Evolutionary conservation across 1,284 basidiomycete species (phyloP).

Genomic region (Malassezia pachydermatis): DNA sequence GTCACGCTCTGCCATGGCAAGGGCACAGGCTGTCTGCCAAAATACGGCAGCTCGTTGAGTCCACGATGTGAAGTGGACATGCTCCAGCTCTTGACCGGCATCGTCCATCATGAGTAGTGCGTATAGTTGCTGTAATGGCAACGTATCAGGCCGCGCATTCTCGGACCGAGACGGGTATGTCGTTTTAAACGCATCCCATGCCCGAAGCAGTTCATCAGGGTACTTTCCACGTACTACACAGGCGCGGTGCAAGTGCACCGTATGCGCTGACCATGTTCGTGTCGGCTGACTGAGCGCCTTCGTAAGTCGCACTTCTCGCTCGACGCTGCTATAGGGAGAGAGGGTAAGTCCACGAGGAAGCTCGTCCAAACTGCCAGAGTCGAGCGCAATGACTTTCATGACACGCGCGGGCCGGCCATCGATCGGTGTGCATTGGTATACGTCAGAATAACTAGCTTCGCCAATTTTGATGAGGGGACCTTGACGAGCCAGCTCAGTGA

Average conservation of each 20-base stretch:
- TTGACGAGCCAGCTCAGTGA: slow-evolving; percentile 8
- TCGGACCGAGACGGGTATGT: slow-evolving; percentile 59
- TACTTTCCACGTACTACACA: slow-evolving; percentile 78
- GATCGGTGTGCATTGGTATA: slow-evolving; percentile 56
- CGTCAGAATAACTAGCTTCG: slow-evolving; percentile 92
- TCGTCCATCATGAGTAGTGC: slow-evolving; percentile 78
- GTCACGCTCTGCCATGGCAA: slow-evolving; percentile 67
- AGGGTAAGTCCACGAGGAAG: slow-evolving; percentile 16
- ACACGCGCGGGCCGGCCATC: slow-evolving; percentile 58
- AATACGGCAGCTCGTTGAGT: slow-evolving; percentile 74
- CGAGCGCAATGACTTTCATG: slow-evolving; percentile 68
- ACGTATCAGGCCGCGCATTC: slow-evolving; percentile 69
- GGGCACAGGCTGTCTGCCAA: slow-evolving; percentile 71
- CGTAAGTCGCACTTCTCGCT: slow-evolving; percentile 49
- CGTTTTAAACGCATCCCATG: slow-evolving; percentile 76
- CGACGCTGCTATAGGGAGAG: slow-evolving; percentile 18
- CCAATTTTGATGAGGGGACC: slow-evolving; percentile 62
- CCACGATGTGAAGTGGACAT: slow-evolving; percentile 70
- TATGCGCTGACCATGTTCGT: slow-evolving; percentile 15
- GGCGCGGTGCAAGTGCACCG: slow-evolving; percentile 50
- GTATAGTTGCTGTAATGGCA: slow-evolving; percentile 66
- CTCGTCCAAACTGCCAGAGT: slow-evolving; percentile 29
- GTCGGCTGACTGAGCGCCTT: slow-evolving; percentile 20
- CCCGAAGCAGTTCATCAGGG: slow-evolving; percentile 62
- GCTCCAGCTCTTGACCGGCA: slow-evolving; percentile 78